phyloP scores from a whole-genome alignment of 192 early-diverging fungal genomes.

The Entomortierella lignicola region DNA sequence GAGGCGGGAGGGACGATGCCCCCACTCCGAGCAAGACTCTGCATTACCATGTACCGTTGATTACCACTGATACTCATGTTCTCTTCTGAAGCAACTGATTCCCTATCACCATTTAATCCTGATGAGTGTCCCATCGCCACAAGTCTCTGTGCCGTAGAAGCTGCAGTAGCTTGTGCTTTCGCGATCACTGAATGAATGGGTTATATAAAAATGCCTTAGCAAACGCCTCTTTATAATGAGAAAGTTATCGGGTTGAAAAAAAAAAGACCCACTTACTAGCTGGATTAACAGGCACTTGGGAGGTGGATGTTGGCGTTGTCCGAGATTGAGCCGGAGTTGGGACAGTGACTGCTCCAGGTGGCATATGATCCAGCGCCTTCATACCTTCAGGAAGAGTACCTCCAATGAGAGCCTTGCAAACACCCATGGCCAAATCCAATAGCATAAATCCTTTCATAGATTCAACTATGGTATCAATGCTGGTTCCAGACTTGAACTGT shows the following conservation, averaged over 20 bases:
- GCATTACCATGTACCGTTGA: constrained; percentile 79
- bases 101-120: constrained; percentile 45
- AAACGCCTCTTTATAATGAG: neutral
- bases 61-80: constrained; percentile 64
- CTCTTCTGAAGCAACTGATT: constrained; percentile 65
- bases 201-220: neutral
- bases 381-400: constrained; percentile 84
- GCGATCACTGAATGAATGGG: constrained; percentile 36
- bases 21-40: constrained; percentile 66
- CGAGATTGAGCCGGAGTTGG: constrained; percentile 18
- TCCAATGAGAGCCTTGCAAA: constrained; percentile 77
- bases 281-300: constrained; percentile 8
- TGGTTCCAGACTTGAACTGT: constrained; percentile 73
- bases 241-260: neutral
- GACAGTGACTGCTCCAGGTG: constrained; percentile 26
- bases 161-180: constrained; percentile 59
- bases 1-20: constrained; percentile 31
- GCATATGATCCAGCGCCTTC: constrained; percentile 74
- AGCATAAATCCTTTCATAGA: constrained; percentile 86
- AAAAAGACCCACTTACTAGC: constrained; percentile 25
- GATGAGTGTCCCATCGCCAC: constrained; percentile 55
- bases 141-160: constrained; percentile 58
- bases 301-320: constrained; percentile 36
- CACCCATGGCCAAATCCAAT: constrained; percentile 75
- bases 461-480: constrained; percentile 69